These are phyloP conservation scores for Wickerhamomyces hampshirensis DNA, from an alignment of 805 yeast genomes.

Conservation along the genomic window DNA sequence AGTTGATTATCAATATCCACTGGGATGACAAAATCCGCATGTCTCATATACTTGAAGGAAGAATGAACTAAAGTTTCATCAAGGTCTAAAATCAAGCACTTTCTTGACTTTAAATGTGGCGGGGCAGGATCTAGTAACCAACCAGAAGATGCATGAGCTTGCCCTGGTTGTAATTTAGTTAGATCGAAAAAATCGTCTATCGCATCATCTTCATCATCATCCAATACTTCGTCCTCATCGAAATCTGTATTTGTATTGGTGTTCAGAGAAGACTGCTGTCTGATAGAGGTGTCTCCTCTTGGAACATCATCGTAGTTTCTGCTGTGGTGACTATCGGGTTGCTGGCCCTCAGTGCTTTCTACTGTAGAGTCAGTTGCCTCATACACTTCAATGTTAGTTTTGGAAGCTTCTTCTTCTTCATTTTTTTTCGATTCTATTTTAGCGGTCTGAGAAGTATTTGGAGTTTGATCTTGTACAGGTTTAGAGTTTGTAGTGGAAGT, in stretches of 20 bases:
- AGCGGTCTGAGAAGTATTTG: not conserved
- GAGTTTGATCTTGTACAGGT: not conserved
- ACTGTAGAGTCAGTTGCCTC: constrained; percentile 25
- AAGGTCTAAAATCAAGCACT: constrained; percentile 85
- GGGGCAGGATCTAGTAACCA: constrained; percentile 58
- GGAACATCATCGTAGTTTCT: constrained; percentile 4
- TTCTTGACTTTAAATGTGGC: constrained; percentile 50
- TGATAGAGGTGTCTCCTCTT: constrained; percentile 4
- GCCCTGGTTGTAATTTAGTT: constrained; percentile 66
- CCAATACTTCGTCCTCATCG: constrained; percentile 18
- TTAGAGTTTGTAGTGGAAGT: not conserved
- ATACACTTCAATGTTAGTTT: constrained; percentile 24
- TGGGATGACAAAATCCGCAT: constrained; percentile 95
- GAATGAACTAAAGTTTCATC: constrained; percentile 97
- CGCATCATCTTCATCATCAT: constrained; percentile 17
- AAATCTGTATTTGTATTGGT: constrained; percentile 13
- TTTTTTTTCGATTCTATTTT: too few species aligned
- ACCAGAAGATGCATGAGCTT: constrained; percentile 60
- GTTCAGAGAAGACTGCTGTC: constrained; percentile 6
- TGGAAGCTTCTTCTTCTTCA: constrained; percentile 8
- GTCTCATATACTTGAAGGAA: constrained; percentile 83
- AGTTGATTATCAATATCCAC: constrained; percentile 91
- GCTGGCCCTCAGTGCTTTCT: constrained; percentile 8
- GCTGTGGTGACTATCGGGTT: not conserved
- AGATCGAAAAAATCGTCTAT: constrained; percentile 47